Conservation (phyloP, 768 basidiomycete species). For the Dioszegia crocea region DNA sequence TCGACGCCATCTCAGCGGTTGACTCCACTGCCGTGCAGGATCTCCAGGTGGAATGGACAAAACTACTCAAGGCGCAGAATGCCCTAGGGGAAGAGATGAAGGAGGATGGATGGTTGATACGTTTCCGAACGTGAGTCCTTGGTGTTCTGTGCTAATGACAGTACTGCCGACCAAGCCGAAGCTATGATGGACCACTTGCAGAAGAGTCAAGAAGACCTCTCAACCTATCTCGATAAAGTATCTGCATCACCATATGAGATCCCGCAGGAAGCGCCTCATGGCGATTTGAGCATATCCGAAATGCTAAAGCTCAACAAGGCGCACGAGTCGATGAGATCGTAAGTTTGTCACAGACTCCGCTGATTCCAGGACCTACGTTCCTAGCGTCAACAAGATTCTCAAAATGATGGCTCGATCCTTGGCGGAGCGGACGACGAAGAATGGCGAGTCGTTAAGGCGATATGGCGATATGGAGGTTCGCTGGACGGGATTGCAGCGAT, state of each 20-base stretch:
- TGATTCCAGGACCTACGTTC: slow-evolving; percentile 76
- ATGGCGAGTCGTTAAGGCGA: slow-evolving; percentile 85
- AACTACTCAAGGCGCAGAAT: slow-evolving; percentile 72
- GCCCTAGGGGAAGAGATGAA: slow-evolving; percentile 84
- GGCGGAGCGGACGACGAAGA: slow-evolving; percentile 87
- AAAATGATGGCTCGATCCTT: slow-evolving; percentile 93
- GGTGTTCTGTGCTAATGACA: slow-evolving; percentile 50
- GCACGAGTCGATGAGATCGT: slow-evolving; percentile 87
- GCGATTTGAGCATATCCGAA: slow-evolving; percentile 11
- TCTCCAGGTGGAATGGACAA: slow-evolving; percentile 72
- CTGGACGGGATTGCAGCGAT: slow-evolving; percentile 4
- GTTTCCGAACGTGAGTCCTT: slow-evolving; percentile 66
- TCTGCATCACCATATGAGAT: slow-evolving; percentile 13
- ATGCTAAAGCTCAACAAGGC: slow-evolving; percentile 21
- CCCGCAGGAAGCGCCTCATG: slow-evolving; percentile 12
- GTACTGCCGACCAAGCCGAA: slow-evolving; percentile 77
- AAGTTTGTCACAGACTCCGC: slow-evolving; percentile 24
- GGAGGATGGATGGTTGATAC: slow-evolving; percentile 94
- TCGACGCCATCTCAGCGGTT: background rate
- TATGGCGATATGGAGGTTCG: slow-evolving; percentile 7
- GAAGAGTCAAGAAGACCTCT: slow-evolving; percentile 57
- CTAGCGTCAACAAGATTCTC: slow-evolving; percentile 85
- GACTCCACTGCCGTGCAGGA: slow-evolving; percentile 35
- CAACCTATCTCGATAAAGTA: slow-evolving; percentile 31
- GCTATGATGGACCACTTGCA: slow-evolving; percentile 96